Evolutionary conservation across 352 stramenopile genomes (phyloP), one percentile per base, ranked within the genome.

Genomic region (Achlya hypogyna): DNA sequence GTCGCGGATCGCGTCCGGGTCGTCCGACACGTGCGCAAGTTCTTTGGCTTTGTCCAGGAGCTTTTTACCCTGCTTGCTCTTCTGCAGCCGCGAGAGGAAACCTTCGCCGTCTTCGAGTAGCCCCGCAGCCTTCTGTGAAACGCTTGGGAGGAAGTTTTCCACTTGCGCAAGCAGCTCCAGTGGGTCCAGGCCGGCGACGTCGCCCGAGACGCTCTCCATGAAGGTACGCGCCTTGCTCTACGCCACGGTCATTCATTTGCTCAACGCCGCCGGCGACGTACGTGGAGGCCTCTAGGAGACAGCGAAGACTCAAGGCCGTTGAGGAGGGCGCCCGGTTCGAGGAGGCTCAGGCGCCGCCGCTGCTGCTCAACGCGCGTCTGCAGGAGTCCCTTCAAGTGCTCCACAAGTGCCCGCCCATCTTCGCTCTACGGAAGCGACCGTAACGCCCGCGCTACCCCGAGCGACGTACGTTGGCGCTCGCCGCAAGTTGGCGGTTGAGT

Each of bases 1-100:
- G 29, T 79, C 76, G 54, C 79, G 89, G 31, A 93, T 88, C 27
- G 74, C 73, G 29, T 89, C 74, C 0, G 84, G 83, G 28, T 91
- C 84, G 28, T 93, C 84, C 10, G 89, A 81, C 0, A 84, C 88
- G 63, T 86, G 73, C 3, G 88, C 82, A 18, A 91, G 64, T 25
- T 79, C 69, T 52, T 89, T 90, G 0, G 82, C 82, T 67, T 89
- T 87, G 18, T 75, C 76, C 23, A 93, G 71, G 6, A 93, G 38
- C 5, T 71, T 76, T 47, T 90, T 79, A 0, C 84, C 84, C 59
- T 89, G 79, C 0, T 73, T 75, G 2, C 79, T 91, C 45, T 87
- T 74, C 69, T 93, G 82, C 47, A 91, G 80, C 40, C 87, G 79
- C 5, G 78, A 25, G 53, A 86, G 74, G 58, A 91, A 90, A 42